These are phyloP conservation scores for Limnanthes douglasii DNA, from an alignment of 345 rosid genomes.

Conservation along the genomic window DNA sequence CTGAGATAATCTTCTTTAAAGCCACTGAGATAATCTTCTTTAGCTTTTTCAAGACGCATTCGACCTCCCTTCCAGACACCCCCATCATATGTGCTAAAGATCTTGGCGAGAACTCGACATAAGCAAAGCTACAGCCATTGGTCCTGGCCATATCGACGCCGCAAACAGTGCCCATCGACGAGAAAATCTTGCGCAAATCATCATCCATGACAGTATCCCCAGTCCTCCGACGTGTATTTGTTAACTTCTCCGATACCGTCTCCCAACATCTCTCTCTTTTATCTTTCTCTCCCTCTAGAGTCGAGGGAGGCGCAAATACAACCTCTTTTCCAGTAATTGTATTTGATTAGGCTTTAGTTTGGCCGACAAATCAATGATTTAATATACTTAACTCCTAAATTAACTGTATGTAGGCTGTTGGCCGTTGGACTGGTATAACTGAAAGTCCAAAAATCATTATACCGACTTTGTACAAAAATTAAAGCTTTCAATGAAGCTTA, in stretches of 20 bases:
- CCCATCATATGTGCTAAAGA: slow-evolving; percentile 72
- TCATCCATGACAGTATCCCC: slow-evolving; percentile 53
- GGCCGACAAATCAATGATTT: no score
- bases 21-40: slow-evolving; percentile 56
- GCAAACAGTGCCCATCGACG: slow-evolving; percentile 31
- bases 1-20: no score
- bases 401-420: no score
- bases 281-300: slow-evolving; percentile 1
- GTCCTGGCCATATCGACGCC: slow-evolving; percentile 47
- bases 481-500: no score
- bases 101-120: slow-evolving; percentile 57
- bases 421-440: no score
- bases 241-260: slow-evolving; percentile 6
- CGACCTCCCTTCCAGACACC: slow-evolving; percentile 86
- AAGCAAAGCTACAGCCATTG: slow-evolving; percentile 91
- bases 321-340: no score
- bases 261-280: slow-evolving; percentile 4
- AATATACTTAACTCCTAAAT: no score
- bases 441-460: no score
- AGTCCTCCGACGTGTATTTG: slow-evolving; percentile 69
- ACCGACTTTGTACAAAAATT: no score
- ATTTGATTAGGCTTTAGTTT: no score
- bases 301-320: no score
- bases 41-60: slow-evolving; percentile 78
- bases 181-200: slow-evolving; percentile 46